These are phyloP conservation scores for Penicillium sp. DNA, from an alignment of 2,329 filamentous ascomycete genomes.

Conservation along the genomic window DNA sequence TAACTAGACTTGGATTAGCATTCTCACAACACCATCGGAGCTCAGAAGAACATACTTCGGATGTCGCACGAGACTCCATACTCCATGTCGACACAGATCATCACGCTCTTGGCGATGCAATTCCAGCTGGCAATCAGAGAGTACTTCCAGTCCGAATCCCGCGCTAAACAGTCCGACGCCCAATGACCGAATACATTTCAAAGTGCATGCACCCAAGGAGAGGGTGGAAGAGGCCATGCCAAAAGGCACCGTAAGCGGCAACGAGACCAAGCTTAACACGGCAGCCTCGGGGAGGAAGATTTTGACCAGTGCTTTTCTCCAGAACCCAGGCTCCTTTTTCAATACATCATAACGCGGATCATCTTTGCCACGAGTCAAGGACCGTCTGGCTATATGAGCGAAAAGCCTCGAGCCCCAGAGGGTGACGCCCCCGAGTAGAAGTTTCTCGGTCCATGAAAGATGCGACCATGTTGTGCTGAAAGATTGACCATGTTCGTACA, in stretches of 20 bases:
- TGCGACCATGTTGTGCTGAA: conserved; percentile 44
- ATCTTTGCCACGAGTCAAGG: conserved; percentile 48
- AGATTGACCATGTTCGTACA: conserved; percentile 44
- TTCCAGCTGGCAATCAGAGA: conserved; percentile 54
- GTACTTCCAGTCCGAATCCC: conserved; percentile 52
- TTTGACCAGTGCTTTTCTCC: conserved; percentile 52
- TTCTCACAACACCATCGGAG: too few species aligned
- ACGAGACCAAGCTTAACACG: conserved; percentile 53
- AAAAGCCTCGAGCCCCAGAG: conserved; percentile 55
- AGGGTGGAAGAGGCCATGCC: conserved; percentile 29
- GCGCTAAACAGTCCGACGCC: conserved; percentile 53
- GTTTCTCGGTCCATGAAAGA: conserved; percentile 50
- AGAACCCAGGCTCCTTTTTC: conserved; percentile 52
- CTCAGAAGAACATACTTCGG: conserved; percentile 52
- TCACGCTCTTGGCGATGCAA: conserved; percentile 43
- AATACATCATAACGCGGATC: conserved; percentile 51
- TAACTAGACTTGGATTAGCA: too few species aligned
- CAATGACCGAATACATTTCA: conserved; percentile 30
- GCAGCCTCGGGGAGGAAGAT: conserved; percentile 47
- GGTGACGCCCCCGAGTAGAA: conserved; percentile 53
- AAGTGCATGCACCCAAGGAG: conserved; percentile 23
- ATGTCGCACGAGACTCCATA: conserved; percentile 58
- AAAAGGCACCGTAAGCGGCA: conserved; percentile 55
- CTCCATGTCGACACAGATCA: conserved; percentile 50
- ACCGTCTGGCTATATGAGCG: conserved; percentile 49